Conservation (phyloP, 768 basidiomycete species). For the Suillus luteus region DNA sequence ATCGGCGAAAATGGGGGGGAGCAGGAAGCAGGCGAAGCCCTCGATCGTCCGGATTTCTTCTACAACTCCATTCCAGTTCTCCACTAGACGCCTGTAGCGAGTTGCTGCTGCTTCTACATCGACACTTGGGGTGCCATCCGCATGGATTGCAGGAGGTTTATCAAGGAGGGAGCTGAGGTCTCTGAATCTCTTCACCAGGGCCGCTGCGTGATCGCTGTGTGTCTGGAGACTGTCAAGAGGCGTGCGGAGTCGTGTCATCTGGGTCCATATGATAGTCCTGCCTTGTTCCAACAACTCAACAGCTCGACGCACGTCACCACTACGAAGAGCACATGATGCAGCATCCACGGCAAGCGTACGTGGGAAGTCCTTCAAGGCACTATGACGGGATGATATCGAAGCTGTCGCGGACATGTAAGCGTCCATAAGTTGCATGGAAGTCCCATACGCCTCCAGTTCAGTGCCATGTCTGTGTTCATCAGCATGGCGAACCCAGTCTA, state of each 20-base stretch:
- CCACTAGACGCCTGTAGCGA: conserved; percentile 14
- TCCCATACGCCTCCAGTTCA: conserved; percentile 8
- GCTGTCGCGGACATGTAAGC: conserved; percentile 3
- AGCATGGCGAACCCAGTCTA: conserved; percentile 4
- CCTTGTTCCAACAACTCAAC: too few species aligned
- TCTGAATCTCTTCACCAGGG: conserved; percentile 14
- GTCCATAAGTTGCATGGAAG: conserved; percentile 8
- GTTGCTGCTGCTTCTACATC: conserved; percentile 5
- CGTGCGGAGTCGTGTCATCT: conserved; percentile 26
- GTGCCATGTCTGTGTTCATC: conserved; percentile 3
- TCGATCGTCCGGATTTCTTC: conserved; percentile 4
- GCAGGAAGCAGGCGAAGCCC: conserved; percentile 21
- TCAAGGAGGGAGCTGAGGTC: conserved; percentile 15
- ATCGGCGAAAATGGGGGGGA: conserved; percentile 16
- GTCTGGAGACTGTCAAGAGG: conserved; percentile 26
- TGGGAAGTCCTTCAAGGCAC: background rate
- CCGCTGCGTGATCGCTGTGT: background rate
- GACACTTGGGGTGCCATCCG: background rate
- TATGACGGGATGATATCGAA: conserved; percentile 6
- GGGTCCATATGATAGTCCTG: conserved; percentile 24
- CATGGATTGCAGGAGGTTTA: background rate
- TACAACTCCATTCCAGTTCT: conserved; percentile 10
- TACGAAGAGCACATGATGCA: background rate
- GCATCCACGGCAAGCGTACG: conserved; percentile 1
- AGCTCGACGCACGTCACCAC: too few species aligned